A percentile compares a stretch with the other conserved stretches of the same genome.
Conservation (phyloP, 176 grass and related monocot species). For the Themeda triandra region DNA sequence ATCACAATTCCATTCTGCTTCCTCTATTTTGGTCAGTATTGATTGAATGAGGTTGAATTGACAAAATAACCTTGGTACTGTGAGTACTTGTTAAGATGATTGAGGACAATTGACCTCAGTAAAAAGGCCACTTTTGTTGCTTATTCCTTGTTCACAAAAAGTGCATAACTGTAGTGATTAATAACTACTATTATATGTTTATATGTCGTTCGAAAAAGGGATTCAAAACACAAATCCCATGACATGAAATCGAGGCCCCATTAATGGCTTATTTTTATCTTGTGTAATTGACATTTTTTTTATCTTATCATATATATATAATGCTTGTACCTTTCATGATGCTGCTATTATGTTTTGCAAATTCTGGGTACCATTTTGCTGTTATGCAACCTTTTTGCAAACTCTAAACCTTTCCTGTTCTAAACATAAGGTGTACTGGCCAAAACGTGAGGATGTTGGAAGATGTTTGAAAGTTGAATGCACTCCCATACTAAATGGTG, state of each 20-base stretch:
- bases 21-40: conserved; percentile 9
- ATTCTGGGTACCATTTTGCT: not conserved
- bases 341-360: conserved; percentile 14
- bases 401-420: conserved; percentile 32
- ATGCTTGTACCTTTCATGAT: not conserved
- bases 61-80: not conserved
- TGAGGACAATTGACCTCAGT: not conserved
- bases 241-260: not conserved
- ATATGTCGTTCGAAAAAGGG: not conserved
- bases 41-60: not conserved
- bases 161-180: not conserved
- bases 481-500: conserved; percentile 50
- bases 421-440: conserved; percentile 80
- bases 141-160: conserved; percentile 10
- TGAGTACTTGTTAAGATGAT: not conserved
- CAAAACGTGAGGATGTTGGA: conserved; percentile 70
- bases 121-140: not conserved
- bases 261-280: conserved; percentile 10
- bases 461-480: conserved; percentile 97
- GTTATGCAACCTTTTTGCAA: conserved; percentile 18
- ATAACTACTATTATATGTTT: not conserved
- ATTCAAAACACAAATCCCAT: conserved; percentile 4
- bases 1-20: conserved; percentile 1
- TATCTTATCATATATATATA: not conserved
- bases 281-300: conserved; percentile 17